Conservation (phyloP, 2,329 filamentous ascomycete genomes). For the Fusarium nelsonii region DNA sequence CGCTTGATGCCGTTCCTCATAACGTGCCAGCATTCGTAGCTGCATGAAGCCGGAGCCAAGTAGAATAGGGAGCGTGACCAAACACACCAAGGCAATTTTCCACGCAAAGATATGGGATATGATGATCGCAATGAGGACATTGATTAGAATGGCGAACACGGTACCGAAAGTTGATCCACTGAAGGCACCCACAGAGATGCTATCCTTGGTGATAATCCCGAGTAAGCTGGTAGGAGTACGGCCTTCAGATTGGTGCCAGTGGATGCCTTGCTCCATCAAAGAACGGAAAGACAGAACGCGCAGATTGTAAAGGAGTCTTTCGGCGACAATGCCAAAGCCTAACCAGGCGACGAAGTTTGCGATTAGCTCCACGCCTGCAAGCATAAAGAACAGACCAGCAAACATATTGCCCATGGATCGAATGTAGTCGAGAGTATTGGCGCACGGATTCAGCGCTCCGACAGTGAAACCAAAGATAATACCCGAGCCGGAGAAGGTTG, state of each 20-base stretch:
- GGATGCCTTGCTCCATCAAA: conserved; percentile 72
- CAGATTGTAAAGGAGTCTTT: conserved; percentile 73
- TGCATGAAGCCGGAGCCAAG: conserved; percentile 77
- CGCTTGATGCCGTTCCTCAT: conserved; percentile 71
- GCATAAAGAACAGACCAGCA: conserved; percentile 66
- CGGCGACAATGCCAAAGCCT: conserved; percentile 63
- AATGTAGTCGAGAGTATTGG: conserved; percentile 54
- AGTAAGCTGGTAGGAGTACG: conserved; percentile 73
- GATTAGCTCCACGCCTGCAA: conserved; percentile 61
- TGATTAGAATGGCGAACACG: conserved; percentile 74
- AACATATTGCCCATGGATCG: conserved; percentile 59
- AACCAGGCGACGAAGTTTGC: conserved; percentile 68
- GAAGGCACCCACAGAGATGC: conserved; percentile 73
- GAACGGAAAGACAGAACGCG: conserved; percentile 70
- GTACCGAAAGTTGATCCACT: conserved; percentile 78
- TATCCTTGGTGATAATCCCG: conserved; percentile 76
- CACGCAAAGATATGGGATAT: conserved; percentile 78
- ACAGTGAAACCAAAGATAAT: conserved; percentile 61
- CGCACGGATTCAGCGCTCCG: conserved; percentile 60
- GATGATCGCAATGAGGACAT: conserved; percentile 74
- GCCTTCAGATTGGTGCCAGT: conserved; percentile 75
- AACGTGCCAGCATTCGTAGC: conserved; percentile 70
- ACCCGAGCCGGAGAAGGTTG: conserved; percentile 64
- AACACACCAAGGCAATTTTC: conserved; percentile 79
- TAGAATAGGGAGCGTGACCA: conserved; percentile 75